A percentile compares a stretch with the other conserved stretches of the same genome.
Evolutionary conservation across 2,329 filamentous ascomycete genomes (phyloP).

Genomic region (Verticillium albo-atrum): DNA sequence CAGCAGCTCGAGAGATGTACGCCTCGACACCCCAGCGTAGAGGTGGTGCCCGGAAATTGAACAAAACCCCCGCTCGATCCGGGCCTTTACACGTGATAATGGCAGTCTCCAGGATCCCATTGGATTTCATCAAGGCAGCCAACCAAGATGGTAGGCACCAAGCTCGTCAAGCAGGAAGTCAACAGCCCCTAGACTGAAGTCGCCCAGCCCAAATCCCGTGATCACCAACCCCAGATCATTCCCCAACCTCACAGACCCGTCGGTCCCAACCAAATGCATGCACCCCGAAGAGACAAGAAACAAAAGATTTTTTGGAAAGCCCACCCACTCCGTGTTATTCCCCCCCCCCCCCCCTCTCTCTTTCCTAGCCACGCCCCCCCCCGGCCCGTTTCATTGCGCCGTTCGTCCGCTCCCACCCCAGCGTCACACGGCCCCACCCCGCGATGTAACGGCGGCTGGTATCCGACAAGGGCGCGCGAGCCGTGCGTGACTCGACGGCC

Average conservation of each 20-base stretch:
- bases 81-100: too few species aligned
- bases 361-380: not conserved
- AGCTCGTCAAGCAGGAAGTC: not conserved
- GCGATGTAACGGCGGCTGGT: not conserved
- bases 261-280: not conserved
- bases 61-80: too few species aligned
- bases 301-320: not conserved
- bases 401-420: not conserved
- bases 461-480: not conserved
- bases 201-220: not conserved
- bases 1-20: too few species aligned
- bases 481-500: not conserved
- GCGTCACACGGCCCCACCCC: not conserved
- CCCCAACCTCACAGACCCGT: not conserved
- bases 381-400: not conserved
- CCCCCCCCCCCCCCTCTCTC: not conserved
- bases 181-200: not conserved
- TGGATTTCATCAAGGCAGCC: too few species aligned
- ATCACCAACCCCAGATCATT: not conserved
- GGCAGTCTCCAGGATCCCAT: too few species aligned
- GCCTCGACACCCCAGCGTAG: too few species aligned
- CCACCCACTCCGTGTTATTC: too few species aligned
- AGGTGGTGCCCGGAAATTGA: too few species aligned
- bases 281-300: not conserved
- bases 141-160: not conserved